Percentiles rank a stretch among this genome's conserved stretches.
Evolutionary conservation across 1,284 basidiomycete genomes (phyloP).

Genomic region (Pascua guehoae): DNA sequence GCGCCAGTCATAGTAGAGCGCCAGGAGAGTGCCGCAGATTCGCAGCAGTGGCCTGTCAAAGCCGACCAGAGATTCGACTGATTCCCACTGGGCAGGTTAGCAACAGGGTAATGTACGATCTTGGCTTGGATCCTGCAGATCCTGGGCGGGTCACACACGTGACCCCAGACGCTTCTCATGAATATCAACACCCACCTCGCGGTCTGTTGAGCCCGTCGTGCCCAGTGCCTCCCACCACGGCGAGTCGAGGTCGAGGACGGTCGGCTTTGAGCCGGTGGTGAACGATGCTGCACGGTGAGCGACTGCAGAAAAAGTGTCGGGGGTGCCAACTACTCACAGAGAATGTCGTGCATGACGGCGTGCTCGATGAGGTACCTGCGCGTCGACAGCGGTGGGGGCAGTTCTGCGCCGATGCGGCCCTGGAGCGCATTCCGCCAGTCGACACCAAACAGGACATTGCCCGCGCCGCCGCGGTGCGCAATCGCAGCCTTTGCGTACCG

Average conservation of each 20-base stretch:
- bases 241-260: constrained; percentile 23
- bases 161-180: not conserved
- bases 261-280: constrained; percentile 21
- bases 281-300: constrained; percentile 13
- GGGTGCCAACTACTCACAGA: constrained; percentile 28
- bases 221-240: constrained; percentile 32
- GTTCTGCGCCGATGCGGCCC: constrained; percentile 1
- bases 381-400: constrained; percentile 3
- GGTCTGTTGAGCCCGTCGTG: constrained; percentile 14
- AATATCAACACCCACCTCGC: constrained; percentile 11
- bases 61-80: constrained; percentile 29
- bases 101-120: not conserved
- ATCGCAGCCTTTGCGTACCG: constrained; percentile 27
- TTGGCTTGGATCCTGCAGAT: not conserved
- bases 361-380: constrained; percentile 31
- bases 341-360: constrained; percentile 28
- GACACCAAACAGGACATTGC: constrained; percentile 25
- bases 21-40: constrained; percentile 16
- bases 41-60: constrained; percentile 28
- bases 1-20: constrained; percentile 14
- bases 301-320: too few species aligned
- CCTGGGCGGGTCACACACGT: not conserved
- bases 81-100: constrained; percentile 24
- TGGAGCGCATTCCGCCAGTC: constrained; percentile 12
- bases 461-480: constrained; percentile 30